phyloP scores from a whole-genome alignment of 2,329 filamentous ascomycete species.

The Ceratocystis smalleyi region DNA sequence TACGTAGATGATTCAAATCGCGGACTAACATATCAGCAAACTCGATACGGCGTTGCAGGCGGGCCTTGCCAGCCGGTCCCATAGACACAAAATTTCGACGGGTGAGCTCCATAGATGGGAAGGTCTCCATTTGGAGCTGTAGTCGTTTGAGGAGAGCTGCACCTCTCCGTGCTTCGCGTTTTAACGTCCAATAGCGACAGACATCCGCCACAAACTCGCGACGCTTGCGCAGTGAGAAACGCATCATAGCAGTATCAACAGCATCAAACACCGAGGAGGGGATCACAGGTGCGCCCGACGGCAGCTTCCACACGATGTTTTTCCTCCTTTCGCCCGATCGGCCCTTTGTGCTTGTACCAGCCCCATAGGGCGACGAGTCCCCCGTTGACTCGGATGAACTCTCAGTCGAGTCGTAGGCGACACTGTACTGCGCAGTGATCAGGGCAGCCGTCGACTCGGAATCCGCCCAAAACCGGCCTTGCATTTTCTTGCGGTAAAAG shows the following conservation, averaged over 20 bases:
- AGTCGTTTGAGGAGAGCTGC: constrained; percentile 84
- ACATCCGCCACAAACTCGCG: constrained; percentile 88
- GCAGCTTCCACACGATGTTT: constrained; percentile 55
- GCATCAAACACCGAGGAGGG: constrained; percentile 75
- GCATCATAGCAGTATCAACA: constrained; percentile 66
- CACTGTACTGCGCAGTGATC: constrained; percentile 54
- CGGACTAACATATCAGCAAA: constrained; percentile 63
- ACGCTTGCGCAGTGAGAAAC: constrained; percentile 65
- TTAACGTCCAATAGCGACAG: constrained; percentile 95
- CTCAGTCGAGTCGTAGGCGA: constrained; percentile 2
- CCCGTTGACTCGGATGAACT: not conserved
- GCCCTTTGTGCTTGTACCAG: constrained; percentile 5
- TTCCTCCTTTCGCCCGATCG: constrained; percentile 20
- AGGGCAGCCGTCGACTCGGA: constrained; percentile 71
- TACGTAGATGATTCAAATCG: constrained; percentile 63
- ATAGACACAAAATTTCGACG: constrained; percentile 90
- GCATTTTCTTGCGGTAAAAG: constrained; percentile 82
- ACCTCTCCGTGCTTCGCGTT: constrained; percentile 80
- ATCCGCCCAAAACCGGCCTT: constrained; percentile 79
- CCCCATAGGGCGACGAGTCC: not conserved
- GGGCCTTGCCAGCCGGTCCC: constrained; percentile 66
- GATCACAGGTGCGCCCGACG: constrained; percentile 87
- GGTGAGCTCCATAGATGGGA: constrained; percentile 94
- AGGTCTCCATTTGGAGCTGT: constrained; percentile 88
- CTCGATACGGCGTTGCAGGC: constrained; percentile 67